A percentile compares a stretch with the other conserved stretches of the same genome.
phyloP scores from a whole-genome alignment of 2,329 filamentous ascomycete genomes.

The Alternaria consortialis region DNA sequence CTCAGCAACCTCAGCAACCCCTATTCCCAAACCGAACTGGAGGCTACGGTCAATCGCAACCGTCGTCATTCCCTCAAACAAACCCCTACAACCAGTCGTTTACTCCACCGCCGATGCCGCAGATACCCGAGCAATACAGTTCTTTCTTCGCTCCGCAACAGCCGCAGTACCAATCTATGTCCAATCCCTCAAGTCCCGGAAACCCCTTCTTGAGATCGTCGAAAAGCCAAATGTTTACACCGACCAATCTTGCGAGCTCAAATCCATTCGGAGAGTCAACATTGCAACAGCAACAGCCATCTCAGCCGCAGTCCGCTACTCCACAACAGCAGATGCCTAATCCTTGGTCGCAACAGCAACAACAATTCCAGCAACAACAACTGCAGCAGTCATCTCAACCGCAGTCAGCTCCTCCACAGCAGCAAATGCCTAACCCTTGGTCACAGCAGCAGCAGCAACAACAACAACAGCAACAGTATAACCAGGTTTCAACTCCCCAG shows the following conservation, averaged over 20 bases:
- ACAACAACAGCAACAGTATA: conserved; percentile 14
- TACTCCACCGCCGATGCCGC: conserved; percentile 53
- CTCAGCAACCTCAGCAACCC: conserved; percentile 40
- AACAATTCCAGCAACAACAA: conserved; percentile 10
- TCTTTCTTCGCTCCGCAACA: conserved; percentile 44
- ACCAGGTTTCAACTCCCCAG: conserved; percentile 21
- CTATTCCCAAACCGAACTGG: conserved; percentile 81
- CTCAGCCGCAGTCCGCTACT: conserved; percentile 27
- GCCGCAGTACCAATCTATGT: conserved; percentile 50
- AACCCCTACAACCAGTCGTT: conserved; percentile 55
- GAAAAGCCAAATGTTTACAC: conserved; percentile 54
- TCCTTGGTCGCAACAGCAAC: conserved; percentile 33
- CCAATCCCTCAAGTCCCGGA: conserved; percentile 49
- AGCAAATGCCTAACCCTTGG: conserved; percentile 37
- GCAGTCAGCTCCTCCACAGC: conserved; percentile 23
- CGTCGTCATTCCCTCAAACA: conserved; percentile 46
- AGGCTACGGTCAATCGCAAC: conserved; percentile 58
- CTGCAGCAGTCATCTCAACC: conserved; percentile 34
- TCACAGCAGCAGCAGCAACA: conserved; percentile 29
- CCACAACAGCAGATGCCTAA: conserved; percentile 32
- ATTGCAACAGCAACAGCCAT: conserved; percentile 32
- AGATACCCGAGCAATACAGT: conserved; percentile 51
- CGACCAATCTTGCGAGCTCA: conserved; percentile 34
- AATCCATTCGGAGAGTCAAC: conserved; percentile 53
- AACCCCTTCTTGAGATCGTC: conserved; percentile 58